These are phyloP conservation scores for Cystoderma amianthinum DNA, from an alignment of 768 basidiomycete genomes.

Conservation along the genomic window DNA sequence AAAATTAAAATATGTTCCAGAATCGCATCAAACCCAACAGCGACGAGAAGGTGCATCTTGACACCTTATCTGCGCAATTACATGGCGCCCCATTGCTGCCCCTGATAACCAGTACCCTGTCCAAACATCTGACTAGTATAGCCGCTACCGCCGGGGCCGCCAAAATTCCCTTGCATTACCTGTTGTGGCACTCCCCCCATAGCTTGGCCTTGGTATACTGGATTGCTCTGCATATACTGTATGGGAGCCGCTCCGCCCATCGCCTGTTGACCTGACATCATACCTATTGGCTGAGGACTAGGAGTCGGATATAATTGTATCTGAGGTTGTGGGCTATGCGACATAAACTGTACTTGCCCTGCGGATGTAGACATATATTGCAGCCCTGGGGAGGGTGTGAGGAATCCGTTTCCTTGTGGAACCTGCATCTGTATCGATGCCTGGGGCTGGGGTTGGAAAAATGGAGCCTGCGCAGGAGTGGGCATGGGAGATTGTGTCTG, in stretches of 20 bases:
- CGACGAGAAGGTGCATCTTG: too few species aligned
- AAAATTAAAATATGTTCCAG: not conserved
- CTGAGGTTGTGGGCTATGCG: slow-evolving; percentile 27
- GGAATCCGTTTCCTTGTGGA: slow-evolving; percentile 10
- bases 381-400: slow-evolving; percentile 18
- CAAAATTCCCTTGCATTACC: slow-evolving; percentile 1
- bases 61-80: not conserved
- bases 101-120: not conserved
- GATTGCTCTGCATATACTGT: not conserved
- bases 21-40: not conserved
- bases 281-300: not conserved
- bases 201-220: not conserved
- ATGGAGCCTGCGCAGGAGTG: slow-evolving; percentile 8
- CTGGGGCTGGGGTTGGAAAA: slow-evolving; percentile 18
- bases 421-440: slow-evolving; percentile 15
- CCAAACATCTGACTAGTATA: not conserved
- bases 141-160: too few species aligned
- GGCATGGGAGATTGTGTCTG: slow-evolving; percentile 13
- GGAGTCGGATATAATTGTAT: slow-evolving; percentile 1
- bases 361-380: slow-evolving; percentile 21
- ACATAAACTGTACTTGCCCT: slow-evolving; percentile 24
- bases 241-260: not conserved
- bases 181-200: not conserved
- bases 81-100: slow-evolving; percentile 3
- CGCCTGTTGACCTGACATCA: not conserved